Percentiles rank a stretch among this genome's conserved stretches.
Evolutionary conservation across 352 stramenopile species (phyloP).

Genomic region (Globisporangium acanthophoron): DNA sequence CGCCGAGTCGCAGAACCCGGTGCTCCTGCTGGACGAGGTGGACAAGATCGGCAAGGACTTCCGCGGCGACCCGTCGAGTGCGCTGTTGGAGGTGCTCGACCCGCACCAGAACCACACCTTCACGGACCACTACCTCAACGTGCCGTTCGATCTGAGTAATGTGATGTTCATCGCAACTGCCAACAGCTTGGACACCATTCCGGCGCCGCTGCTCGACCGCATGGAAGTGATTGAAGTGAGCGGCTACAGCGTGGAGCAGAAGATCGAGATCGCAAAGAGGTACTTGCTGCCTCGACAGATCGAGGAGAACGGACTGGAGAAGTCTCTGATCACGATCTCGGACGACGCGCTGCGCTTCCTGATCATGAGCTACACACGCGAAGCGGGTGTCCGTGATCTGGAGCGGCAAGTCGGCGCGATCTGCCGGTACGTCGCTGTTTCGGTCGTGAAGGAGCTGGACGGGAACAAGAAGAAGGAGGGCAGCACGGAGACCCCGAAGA

Average conservation of each 20-base stretch:
- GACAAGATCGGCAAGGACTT: conserved; percentile 81
- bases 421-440: conserved; percentile 69
- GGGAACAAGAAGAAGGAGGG: conserved; percentile 14
- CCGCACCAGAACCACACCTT: conserved; percentile 86
- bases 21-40: conserved; percentile 85
- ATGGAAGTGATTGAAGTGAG: conserved; percentile 85
- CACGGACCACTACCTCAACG: conserved; percentile 82
- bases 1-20: conserved; percentile 68
- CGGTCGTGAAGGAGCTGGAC: conserved; percentile 53
- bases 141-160: conserved; percentile 85
- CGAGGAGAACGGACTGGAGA: conserved; percentile 58
- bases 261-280: conserved; percentile 70
- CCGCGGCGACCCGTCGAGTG: conserved; percentile 55
- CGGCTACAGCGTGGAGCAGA: conserved; percentile 80
- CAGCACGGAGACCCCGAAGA: conserved; percentile 6
- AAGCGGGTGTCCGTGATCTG: conserved; percentile 83
- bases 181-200: conserved; percentile 80
- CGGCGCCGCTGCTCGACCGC: conserved; percentile 63
- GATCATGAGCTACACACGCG: conserved; percentile 81
- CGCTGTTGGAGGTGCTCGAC: conserved; percentile 83
- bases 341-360: conserved; percentile 61
- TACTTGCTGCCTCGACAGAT: conserved; percentile 81
- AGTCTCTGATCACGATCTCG: conserved; percentile 37
- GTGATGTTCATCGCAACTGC: conserved; percentile 83
- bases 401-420: conserved; percentile 74